Conservation (phyloP, 73 alveolate species). For the Paramecium biaurelia region DNA sequence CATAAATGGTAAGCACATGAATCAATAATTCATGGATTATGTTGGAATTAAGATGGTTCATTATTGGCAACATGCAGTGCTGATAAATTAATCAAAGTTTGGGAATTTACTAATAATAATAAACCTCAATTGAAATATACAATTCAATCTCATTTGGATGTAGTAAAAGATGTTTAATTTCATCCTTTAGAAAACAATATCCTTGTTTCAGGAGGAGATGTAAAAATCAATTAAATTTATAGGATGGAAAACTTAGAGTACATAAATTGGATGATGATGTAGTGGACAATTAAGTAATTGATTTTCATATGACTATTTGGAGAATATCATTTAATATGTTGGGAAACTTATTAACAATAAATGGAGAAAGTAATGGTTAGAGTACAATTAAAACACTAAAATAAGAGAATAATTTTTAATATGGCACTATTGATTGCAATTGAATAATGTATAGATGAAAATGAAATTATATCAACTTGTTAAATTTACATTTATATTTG, state of each 20-base stretch:
- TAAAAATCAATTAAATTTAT: neutral
- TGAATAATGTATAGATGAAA: neutral
- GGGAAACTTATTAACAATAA: neutral
- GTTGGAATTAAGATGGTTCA: constrained; percentile 45
- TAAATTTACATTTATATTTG: constrained; percentile 54
- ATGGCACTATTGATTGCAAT: neutral
- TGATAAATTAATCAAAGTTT: constrained; percentile 70
- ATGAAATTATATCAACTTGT: constrained; percentile 59
- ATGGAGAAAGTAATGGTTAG: constrained; percentile 3
- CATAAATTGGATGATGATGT: neutral
- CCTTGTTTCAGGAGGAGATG: constrained; percentile 25
- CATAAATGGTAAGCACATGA: constrained; percentile 16
- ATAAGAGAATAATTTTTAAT: neutral
- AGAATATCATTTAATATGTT: neutral
- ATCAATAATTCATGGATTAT: constrained; percentile 4
- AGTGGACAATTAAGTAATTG: neutral
- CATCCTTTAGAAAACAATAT: constrained; percentile 16
- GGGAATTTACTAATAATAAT: constrained; percentile 54
- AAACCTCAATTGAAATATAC: neutral
- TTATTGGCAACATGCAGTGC: constrained; percentile 69
- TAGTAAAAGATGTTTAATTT: constrained; percentile 16
- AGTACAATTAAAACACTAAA: neutral
- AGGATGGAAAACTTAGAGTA: constrained; percentile 8
- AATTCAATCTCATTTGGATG: neutral
- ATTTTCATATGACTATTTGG: constrained; percentile 33